Evolutionary conservation across 352 stramenopile genomes (phyloP).

Genomic region (Thraustotheca clavata): DNA sequence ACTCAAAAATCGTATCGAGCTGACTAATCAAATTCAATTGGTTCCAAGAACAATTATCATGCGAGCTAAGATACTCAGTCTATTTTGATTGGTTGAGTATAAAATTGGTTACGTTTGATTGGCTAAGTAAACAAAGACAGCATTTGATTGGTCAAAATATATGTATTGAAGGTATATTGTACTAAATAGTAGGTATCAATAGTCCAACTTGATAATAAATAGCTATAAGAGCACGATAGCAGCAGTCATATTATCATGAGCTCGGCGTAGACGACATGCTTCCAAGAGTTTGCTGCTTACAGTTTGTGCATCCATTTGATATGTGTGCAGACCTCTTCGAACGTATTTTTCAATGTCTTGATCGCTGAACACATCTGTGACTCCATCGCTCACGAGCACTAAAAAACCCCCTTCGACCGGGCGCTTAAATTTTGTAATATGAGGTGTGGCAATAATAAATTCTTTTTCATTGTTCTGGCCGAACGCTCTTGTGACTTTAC

Average conservation of each 20-base stretch:
- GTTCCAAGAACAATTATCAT: no score
- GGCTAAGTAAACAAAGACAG: no score
- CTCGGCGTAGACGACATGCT: slow-evolving; percentile 51
- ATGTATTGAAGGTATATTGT: no score
- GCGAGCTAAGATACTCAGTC: no score
- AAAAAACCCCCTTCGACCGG: slow-evolving; percentile 51
- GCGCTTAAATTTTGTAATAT: slow-evolving; percentile 36
- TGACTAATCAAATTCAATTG: no score
- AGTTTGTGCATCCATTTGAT: neutral
- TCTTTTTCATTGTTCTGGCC: slow-evolving; percentile 77
- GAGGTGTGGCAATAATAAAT: slow-evolving; percentile 59
- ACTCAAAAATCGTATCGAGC: no score
- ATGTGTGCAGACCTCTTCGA: slow-evolving; percentile 27
- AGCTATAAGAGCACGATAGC: slow-evolving; percentile 42
- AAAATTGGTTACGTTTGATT: no score
- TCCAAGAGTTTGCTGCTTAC: slow-evolving; percentile 61
- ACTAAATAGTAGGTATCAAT: no score
- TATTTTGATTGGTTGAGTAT: no score
- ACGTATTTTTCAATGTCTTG: slow-evolving; percentile 65
- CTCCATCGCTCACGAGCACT: slow-evolving; percentile 67
- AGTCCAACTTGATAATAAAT: no score
- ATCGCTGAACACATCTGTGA: slow-evolving; percentile 67
- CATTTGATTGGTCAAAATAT: no score
- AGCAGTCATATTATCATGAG: slow-evolving; percentile 78
- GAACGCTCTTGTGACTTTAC: slow-evolving; percentile 63